A percentile compares a stretch with the other conserved stretches of the same genome.
Conservation (phyloP, 345 rosid genomes). For the Lepidium sativum region DNA sequence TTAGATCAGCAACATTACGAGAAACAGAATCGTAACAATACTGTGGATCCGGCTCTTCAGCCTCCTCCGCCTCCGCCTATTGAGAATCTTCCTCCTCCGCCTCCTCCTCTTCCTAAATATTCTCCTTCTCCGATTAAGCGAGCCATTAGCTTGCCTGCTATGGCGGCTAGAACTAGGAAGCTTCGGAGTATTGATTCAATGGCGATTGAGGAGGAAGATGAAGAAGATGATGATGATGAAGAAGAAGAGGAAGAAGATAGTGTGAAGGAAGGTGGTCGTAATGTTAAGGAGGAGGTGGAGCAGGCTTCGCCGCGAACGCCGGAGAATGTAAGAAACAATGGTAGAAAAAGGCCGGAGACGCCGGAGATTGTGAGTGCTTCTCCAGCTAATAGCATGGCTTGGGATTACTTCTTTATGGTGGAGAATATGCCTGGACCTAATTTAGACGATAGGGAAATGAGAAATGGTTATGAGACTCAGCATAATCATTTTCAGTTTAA, state of each 20-base stretch:
- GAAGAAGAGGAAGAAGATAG: constrained; percentile 34
- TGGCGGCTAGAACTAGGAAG: constrained; percentile 30
- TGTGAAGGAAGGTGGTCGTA: neutral
- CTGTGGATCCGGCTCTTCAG: constrained; percentile 32
- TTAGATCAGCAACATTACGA: constrained; percentile 19
- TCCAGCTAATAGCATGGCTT: constrained; percentile 34
- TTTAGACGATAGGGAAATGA: constrained; percentile 34
- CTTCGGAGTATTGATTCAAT: constrained; percentile 28
- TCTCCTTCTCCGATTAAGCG: constrained; percentile 79
- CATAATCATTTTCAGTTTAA: constrained; percentile 12
- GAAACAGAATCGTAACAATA: constrained; percentile 15
- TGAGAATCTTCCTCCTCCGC: constrained; percentile 61
- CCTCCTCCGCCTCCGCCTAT: constrained; percentile 61
- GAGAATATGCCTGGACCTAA: constrained; percentile 57
- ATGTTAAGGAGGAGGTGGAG: constrained; percentile 4
- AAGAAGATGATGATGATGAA: constrained; percentile 32
- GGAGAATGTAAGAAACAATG: constrained; percentile 27
- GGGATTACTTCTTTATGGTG: constrained; percentile 64
- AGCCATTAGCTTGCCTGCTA: constrained; percentile 56
- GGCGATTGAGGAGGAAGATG: constrained; percentile 50
- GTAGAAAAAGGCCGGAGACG: constrained; percentile 28
- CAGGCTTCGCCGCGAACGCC: constrained; percentile 9
- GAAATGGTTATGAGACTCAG: constrained; percentile 15
- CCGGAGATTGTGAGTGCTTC: constrained; percentile 34
- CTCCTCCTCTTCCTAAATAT: constrained; percentile 72